These are phyloP conservation scores for Tympanopsis confertula DNA, from an alignment of 2,329 filamentous ascomycete genomes.

Conservation along the genomic window DNA sequence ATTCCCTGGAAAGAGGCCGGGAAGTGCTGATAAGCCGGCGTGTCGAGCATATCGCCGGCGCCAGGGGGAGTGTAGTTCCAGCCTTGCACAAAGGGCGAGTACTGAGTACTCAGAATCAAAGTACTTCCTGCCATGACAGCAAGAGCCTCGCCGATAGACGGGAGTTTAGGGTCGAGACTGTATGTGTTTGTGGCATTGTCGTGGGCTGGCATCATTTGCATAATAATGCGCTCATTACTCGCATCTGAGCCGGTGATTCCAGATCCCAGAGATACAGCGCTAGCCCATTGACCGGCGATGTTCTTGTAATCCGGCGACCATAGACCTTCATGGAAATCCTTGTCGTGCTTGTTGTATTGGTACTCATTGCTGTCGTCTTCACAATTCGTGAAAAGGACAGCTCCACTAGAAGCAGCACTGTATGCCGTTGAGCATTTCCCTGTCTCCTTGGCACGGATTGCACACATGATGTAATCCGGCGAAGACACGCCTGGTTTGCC, in stretches of 20 bases:
- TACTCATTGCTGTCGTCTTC: constrained; percentile 39
- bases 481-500: constrained; percentile 28
- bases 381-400: constrained; percentile 48
- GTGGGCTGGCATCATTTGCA: constrained; percentile 34
- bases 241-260: constrained; percentile 43
- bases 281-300: constrained; percentile 39
- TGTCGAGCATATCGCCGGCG: constrained; percentile 21
- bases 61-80: constrained; percentile 31
- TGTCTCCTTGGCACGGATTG: constrained; percentile 51
- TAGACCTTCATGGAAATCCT: constrained; percentile 14
- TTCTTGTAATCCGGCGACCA: constrained; percentile 39
- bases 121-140: constrained; percentile 60
- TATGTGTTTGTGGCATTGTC: constrained; percentile 11
- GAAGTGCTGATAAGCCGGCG: constrained; percentile 41
- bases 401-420: constrained; percentile 42
- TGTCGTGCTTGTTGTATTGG: constrained; percentile 36
- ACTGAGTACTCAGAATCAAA: constrained; percentile 44
- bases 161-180: constrained; percentile 35
- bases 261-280: constrained; percentile 40
- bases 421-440: constrained; percentile 56
- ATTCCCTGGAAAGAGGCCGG: constrained; percentile 51
- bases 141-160: constrained; percentile 63
- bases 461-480: constrained; percentile 49
- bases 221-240: constrained; percentile 44
- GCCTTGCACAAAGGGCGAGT: constrained; percentile 47